Percentiles rank a stretch among this genome's conserved stretches.
Evolutionary conservation across 345 rosid genomes (phyloP).

Genomic region (Eucalyptus melliodora): DNA sequence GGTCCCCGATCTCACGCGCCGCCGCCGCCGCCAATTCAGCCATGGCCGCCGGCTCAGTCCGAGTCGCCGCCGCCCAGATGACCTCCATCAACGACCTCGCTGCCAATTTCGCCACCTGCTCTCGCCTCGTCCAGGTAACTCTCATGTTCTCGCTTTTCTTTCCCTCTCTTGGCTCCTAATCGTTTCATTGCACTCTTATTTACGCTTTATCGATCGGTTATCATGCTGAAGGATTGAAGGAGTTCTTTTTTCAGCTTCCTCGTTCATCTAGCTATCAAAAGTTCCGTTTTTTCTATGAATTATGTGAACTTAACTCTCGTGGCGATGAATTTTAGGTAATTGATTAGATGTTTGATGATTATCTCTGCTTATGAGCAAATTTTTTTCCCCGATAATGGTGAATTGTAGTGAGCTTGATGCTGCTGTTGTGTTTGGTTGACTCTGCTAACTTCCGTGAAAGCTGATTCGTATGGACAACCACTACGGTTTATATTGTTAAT

Average conservation of each 20-base stretch:
- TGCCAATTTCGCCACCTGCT: slow-evolving; percentile 74
- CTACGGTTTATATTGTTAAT: background rate
- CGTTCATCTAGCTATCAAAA: background rate
- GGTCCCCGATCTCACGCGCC: background rate
- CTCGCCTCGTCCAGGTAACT: slow-evolving; percentile 71
- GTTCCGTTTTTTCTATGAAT: background rate
- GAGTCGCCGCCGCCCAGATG: slow-evolving; percentile 97
- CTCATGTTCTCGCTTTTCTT: background rate
- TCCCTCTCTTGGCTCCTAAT: background rate
- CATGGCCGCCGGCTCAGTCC: slow-evolving; percentile 47
- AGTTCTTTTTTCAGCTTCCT: background rate
- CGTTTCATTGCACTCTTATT: background rate
- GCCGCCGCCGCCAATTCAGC: slow-evolving; percentile 1
- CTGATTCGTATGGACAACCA: background rate
- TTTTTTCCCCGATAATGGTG: background rate
- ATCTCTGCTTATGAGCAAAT: background rate
- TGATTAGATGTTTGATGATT: background rate
- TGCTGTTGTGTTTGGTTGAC: background rate
- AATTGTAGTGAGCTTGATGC: background rate
- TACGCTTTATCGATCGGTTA: background rate
- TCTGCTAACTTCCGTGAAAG: background rate
- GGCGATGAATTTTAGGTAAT: background rate
- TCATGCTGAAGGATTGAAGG: background rate
- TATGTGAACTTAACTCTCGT: background rate
- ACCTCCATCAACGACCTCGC: slow-evolving; percentile 81